These are phyloP conservation scores for Diversispora epigaea DNA, from an alignment of 192 early-diverging fungal species.

Conservation along the genomic window DNA sequence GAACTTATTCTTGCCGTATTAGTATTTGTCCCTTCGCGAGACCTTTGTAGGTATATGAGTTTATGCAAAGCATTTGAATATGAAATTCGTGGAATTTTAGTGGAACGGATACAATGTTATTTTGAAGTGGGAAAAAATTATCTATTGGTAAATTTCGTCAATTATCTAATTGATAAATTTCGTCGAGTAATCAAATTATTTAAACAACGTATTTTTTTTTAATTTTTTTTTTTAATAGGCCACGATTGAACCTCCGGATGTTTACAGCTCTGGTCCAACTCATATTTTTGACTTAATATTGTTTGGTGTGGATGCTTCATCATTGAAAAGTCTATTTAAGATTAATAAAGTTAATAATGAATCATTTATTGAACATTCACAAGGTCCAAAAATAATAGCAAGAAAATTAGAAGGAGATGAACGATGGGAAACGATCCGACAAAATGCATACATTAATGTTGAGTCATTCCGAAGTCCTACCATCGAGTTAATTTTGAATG, in stretches of 20 bases:
- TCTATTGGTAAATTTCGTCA: slow-evolving; percentile 5
- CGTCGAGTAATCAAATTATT: neutral
- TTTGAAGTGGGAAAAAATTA: slow-evolving; percentile 12
- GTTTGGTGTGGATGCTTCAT: neutral
- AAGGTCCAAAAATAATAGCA: slow-evolving; percentile 19
- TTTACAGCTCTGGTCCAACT: slow-evolving; percentile 16
- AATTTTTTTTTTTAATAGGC: neutral
- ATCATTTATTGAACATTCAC: neutral
- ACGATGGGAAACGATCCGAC: slow-evolving; percentile 17
- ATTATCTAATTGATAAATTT: neutral
- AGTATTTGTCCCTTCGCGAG: slow-evolving; percentile 8
- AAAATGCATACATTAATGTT: slow-evolving; percentile 14
- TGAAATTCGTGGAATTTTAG: slow-evolving; percentile 20
- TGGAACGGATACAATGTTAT: slow-evolving; percentile 8
- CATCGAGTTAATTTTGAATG: neutral
- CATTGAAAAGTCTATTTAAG: slow-evolving; percentile 11
- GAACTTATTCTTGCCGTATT: slow-evolving; percentile 23
- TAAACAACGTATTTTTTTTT: neutral
- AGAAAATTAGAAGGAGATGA: slow-evolving; percentile 19
- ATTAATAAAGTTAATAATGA: neutral
- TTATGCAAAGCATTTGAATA: slow-evolving; percentile 18
- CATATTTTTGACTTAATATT: slow-evolving; percentile 28
- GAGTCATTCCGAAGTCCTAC: neutral
- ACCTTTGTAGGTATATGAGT: slow-evolving; percentile 16
- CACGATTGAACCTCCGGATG: slow-evolving; percentile 20